Evolutionary conservation across 1,284 basidiomycete genomes (phyloP).

Genomic region (Ustilago curta): DNA sequence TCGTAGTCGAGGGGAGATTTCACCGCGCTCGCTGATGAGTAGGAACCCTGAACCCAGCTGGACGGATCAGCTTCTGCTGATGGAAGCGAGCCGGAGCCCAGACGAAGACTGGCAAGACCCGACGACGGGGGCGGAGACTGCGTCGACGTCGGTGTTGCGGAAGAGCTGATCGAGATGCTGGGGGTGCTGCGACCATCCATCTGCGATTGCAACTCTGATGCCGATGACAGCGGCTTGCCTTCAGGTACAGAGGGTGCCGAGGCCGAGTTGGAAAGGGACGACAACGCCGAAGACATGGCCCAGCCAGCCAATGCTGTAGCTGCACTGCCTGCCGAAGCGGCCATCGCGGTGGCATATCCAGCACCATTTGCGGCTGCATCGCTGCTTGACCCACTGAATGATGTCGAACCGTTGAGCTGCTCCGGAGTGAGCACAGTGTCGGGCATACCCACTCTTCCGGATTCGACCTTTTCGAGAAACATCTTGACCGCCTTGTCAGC

Average conservation of each 20-base stretch:
- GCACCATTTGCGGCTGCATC: conserved; percentile 22
- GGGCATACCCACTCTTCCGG: conserved; percentile 49
- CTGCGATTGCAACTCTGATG: conserved; percentile 41
- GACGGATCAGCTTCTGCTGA: conserved; percentile 3
- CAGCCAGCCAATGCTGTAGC: conserved; percentile 63
- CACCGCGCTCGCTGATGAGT: conserved; percentile 10
- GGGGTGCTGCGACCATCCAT: conserved; percentile 48
- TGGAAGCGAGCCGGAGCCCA: conserved; percentile 24
- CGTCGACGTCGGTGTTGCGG: conserved; percentile 20
- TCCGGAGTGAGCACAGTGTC: conserved; percentile 52
- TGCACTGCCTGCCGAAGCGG: conserved; percentile 60
- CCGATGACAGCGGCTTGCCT: conserved; percentile 30
- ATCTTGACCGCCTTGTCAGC: conserved; percentile 58
- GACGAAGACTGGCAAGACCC: conserved; percentile 39
- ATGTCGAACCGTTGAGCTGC: conserved; percentile 30
- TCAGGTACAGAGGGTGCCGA: conserved; percentile 28
- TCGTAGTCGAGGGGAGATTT: conserved; percentile 44
- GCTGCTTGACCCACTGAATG: conserved; percentile 13
- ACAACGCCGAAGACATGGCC: conserved; percentile 58
- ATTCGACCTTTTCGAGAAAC: conserved; percentile 58
- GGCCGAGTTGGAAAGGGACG: conserved; percentile 39
- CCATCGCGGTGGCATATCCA: conserved; percentile 41
- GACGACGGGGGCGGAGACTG: conserved; percentile 28
- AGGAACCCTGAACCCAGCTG: conserved; percentile 15
- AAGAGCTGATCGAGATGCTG: conserved; percentile 8